phyloP scores from a whole-genome alignment of 169 alveolate genomes.

The Eimeria falciformis region DNA sequence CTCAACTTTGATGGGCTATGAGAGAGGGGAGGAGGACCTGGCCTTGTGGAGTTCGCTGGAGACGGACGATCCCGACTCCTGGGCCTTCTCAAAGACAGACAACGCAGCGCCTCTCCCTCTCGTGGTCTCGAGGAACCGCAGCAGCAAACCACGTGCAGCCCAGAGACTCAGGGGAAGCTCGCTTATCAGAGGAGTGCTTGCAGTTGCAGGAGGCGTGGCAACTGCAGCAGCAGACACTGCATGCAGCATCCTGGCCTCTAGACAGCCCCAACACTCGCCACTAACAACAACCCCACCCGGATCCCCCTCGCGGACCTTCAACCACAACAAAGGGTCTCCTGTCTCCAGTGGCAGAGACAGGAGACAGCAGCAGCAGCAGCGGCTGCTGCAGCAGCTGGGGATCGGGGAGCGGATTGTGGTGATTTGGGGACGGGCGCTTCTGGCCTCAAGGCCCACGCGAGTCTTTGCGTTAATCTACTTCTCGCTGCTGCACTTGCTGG shows the following conservation, averaged over 20 bases:
- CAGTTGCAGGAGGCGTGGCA: slow-evolving; percentile 43
- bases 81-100: not conserved
- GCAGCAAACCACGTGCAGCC: not conserved
- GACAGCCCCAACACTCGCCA: too few species aligned
- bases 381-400: not conserved
- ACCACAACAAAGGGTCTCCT: not conserved
- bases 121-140: not conserved
- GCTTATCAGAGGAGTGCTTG: not conserved
- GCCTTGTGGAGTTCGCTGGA: not conserved
- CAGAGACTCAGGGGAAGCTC: not conserved
- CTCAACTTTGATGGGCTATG: not conserved
- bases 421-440: slow-evolving; percentile 42
- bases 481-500: slow-evolving; percentile 29
- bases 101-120: not conserved
- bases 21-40: not conserved
- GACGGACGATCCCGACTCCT: not conserved
- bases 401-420: slow-evolving; percentile 25
- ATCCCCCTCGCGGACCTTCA: not conserved
- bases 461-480: slow-evolving; percentile 34
- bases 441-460: slow-evolving; percentile 23
- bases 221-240: slow-evolving; percentile 14
- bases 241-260: slow-evolving; percentile 4
- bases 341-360: not conserved
- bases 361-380: slow-evolving; percentile 9
- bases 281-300: not conserved